Evolutionary conservation across 192 early-diverging fungal genomes (phyloP).

Genomic region (Coemansia aciculifera): DNA sequence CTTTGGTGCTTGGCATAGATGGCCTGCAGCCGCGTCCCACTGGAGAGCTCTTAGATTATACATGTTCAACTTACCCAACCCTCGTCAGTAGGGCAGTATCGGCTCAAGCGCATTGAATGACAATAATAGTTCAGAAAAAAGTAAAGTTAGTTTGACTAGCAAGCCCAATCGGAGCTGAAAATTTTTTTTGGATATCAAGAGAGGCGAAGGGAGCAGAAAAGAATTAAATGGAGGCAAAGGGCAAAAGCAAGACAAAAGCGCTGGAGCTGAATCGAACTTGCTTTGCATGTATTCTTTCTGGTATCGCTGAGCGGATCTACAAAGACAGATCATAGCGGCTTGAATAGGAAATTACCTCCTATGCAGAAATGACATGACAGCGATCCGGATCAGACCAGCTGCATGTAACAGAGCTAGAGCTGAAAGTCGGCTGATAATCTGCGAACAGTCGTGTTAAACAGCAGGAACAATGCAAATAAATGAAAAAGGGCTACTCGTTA

Average conservation of each 20-base stretch:
- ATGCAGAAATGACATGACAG: not conserved
- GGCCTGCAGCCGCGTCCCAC: not conserved
- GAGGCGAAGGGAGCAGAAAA: not conserved
- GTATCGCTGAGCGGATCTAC: not conserved
- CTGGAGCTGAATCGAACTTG: not conserved
- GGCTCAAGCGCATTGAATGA: not conserved
- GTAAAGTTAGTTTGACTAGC: not conserved
- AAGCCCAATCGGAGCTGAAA: too few relatives aligned
- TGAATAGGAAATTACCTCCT: not conserved
- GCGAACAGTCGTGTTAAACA: not conserved
- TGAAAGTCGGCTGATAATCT: not conserved
- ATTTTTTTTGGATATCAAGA: not conserved
- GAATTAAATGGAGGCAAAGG: not conserved
- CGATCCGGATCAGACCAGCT: not conserved
- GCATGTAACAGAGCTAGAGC: not conserved
- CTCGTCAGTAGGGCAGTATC: slow-evolving; percentile 13
- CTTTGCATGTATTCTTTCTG: not conserved
- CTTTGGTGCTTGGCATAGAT: not conserved
- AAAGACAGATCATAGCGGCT: not conserved
- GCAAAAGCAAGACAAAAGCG: not conserved
- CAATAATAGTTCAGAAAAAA: not conserved
- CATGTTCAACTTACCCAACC: slow-evolving; percentile 26
- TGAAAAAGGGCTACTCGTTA: slow-evolving; percentile 4
- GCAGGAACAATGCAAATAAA: not conserved
- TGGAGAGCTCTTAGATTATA: not conserved